Evolutionary conservation across 345 rosid species (phyloP).

Genomic region (Raphanus raphanistrum): DNA sequence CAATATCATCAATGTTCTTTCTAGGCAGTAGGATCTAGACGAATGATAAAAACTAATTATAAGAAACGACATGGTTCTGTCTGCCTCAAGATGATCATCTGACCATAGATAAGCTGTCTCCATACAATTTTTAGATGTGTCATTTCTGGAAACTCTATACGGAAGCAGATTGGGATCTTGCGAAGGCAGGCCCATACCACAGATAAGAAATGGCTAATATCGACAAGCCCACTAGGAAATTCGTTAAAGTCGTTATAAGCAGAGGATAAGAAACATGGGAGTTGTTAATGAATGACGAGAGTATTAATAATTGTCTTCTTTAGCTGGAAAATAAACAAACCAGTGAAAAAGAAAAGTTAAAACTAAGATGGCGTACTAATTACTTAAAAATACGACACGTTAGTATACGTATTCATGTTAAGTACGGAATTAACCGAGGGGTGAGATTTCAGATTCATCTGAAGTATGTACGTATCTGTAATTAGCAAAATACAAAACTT

Average conservation of each 20-base stretch:
- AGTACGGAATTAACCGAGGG: constrained; percentile 39
- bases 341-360: neutral
- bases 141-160: neutral
- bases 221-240: neutral
- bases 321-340: neutral
- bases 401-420: constrained; percentile 36
- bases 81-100: neutral
- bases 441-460: constrained; percentile 34
- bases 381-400: constrained; percentile 20
- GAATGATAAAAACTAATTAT: neutral
- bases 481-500: constrained; percentile 35
- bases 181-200: neutral
- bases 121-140: neutral
- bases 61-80: neutral
- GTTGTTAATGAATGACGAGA: neutral
- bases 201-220: neutral
- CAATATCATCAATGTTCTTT: constrained; percentile 16
- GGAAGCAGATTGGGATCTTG: neutral
- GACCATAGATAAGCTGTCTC: neutral
- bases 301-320: neutral
- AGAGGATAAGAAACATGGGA: neutral
- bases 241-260: neutral
- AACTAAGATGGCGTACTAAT: neutral
- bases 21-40: constrained; percentile 10
- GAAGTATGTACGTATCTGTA: constrained; percentile 19